phyloP scores from a whole-genome alignment of 2,329 filamentous ascomycete genomes.

The Aphanoascus verrucosus region DNA sequence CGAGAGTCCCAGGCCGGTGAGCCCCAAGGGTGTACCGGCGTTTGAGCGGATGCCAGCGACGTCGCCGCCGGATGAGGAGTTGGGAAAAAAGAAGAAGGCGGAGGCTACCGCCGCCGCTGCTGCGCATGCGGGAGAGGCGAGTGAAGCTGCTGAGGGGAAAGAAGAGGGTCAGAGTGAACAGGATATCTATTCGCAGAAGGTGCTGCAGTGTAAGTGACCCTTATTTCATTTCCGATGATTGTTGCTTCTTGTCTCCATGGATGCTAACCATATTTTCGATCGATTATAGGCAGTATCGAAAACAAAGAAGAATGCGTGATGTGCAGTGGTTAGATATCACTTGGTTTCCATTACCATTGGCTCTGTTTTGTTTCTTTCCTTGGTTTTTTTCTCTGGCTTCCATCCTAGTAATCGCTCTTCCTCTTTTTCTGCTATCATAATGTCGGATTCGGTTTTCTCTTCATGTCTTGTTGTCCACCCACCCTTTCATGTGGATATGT shows the following conservation, averaged over 20 bases:
- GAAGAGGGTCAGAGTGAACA: slow-evolving; percentile 52
- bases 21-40: slow-evolving; percentile 37
- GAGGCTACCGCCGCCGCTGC: slow-evolving; percentile 13
- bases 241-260: not conserved
- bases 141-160: slow-evolving; percentile 22
- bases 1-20: slow-evolving; percentile 56
- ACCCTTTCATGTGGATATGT: too few species aligned
- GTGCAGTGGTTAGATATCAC: slow-evolving; percentile 69
- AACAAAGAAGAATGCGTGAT: slow-evolving; percentile 91
- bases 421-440: too few species aligned
- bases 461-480: too few species aligned
- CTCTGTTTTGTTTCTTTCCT: not conserved
- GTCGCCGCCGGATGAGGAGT: slow-evolving; percentile 54
- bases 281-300: slow-evolving; percentile 68
- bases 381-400: not conserved
- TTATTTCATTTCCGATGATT: not conserved
- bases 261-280: slow-evolving; percentile 24
- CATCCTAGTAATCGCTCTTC: too few species aligned
- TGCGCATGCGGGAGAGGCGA: slow-evolving; percentile 8
- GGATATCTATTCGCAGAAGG: slow-evolving; percentile 92
- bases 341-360: not conserved
- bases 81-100: slow-evolving; percentile 43
- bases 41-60: slow-evolving; percentile 55
- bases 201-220: slow-evolving; percentile 62
- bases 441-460: too few species aligned